These are phyloP conservation scores for Diaporthe amygdali DNA, from an alignment of 2,329 filamentous ascomycete species.

Conservation along the genomic window DNA sequence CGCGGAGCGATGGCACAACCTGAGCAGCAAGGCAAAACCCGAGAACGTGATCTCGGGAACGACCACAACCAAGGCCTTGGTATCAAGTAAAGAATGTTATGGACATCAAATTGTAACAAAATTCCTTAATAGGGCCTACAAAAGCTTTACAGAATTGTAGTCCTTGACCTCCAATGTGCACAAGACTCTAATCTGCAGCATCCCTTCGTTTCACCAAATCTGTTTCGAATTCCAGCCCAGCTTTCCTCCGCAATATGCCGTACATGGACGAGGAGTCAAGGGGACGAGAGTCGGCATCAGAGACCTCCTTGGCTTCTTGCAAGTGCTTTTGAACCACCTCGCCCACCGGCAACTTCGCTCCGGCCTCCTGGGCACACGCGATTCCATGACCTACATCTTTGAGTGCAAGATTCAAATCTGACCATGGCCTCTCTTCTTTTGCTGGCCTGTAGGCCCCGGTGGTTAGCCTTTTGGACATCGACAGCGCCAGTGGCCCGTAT, in stretches of 20 bases:
- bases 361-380: constrained; percentile 44
- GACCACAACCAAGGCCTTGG: too few species aligned
- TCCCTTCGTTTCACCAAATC: constrained; percentile 40
- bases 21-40: too few species aligned
- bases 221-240: constrained; percentile 50
- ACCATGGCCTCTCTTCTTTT: constrained; percentile 45
- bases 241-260: constrained; percentile 48
- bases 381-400: constrained; percentile 59
- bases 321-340: constrained; percentile 50
- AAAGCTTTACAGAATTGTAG: background rate
- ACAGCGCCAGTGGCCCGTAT: constrained; percentile 42
- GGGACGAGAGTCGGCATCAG: constrained; percentile 36
- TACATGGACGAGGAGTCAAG: constrained; percentile 58
- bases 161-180: too few species aligned
- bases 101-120: too few species aligned
- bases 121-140: too few species aligned
- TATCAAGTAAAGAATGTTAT: too few species aligned
- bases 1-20: too few species aligned
- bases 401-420: constrained; percentile 53
- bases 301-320: constrained; percentile 49
- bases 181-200: background rate
- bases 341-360: constrained; percentile 44
- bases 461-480: constrained; percentile 43
- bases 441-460: constrained; percentile 44
- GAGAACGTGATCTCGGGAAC: too few species aligned